phyloP scores from a whole-genome alignment of 257 asterid genomes.

The Prunella vulgaris region DNA sequence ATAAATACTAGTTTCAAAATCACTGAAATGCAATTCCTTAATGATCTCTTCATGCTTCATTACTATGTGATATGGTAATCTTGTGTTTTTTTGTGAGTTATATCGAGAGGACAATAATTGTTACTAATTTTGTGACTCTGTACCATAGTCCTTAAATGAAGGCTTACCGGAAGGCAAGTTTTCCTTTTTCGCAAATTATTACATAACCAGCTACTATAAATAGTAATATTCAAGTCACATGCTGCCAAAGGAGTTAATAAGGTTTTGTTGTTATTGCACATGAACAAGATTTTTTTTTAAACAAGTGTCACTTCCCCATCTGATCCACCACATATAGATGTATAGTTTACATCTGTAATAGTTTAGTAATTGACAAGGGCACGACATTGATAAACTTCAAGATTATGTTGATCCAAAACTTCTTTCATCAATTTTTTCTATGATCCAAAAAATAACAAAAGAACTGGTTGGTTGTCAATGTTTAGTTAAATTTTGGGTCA shows the following conservation, averaged over 20 bases:
- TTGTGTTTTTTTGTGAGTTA: conserved; percentile 6
- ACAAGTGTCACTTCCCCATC: neutral
- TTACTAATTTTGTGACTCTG: neutral
- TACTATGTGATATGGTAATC: neutral
- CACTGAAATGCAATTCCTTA: neutral
- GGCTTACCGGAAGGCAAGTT: neutral
- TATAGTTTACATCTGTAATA: neutral
- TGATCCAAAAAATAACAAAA: too few species aligned
- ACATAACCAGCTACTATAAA: conserved; percentile 10
- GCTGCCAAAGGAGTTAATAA: conserved; percentile 17
- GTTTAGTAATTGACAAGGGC: neutral
- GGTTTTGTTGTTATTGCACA: conserved; percentile 2
- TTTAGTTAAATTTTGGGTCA: too few species aligned
- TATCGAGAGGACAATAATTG: neutral
- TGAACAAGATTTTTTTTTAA: neutral
- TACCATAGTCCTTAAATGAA: conserved; percentile 9
- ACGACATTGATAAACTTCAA: neutral
- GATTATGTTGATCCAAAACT: neutral
- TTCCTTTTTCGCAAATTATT: conserved; percentile 5
- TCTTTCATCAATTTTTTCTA: too few species aligned
- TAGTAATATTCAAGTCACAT: conserved; percentile 9
- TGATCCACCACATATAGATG: neutral
- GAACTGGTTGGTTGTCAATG: too few species aligned
- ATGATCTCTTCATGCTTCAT: neutral
- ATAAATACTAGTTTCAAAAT: neutral